Evolutionary conservation across 2,329 filamentous ascomycete genomes (phyloP).

Genomic region (Bipolaris zeicola): DNA sequence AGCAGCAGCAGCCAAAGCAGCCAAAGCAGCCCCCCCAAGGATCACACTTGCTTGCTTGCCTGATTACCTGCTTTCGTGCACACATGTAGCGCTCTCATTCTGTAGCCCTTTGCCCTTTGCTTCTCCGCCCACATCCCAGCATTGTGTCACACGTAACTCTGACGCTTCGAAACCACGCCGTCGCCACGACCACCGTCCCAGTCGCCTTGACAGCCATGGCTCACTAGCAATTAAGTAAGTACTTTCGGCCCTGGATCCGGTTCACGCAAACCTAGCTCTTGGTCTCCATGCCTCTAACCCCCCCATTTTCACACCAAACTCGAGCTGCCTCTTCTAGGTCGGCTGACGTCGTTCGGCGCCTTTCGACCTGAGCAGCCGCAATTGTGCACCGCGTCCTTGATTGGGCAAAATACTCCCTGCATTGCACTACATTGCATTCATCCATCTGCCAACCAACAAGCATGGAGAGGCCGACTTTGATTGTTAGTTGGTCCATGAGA

Average conservation of each 20-base stretch:
- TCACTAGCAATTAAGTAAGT: neutral
- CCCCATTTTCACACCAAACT: neutral
- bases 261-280: neutral
- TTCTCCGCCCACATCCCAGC: neutral
- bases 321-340: neutral
- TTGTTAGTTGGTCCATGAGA: neutral
- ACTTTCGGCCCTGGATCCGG: neutral
- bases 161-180: constrained; percentile 1
- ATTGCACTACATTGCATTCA: no score
- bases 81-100: no score
- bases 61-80: neutral
- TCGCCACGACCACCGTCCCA: neutral
- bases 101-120: neutral
- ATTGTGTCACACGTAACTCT: neutral
- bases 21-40: neutral
- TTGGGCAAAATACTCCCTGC: neutral
- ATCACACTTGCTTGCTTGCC: neutral
- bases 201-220: neutral
- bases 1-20: neutral
- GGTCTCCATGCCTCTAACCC: neutral
- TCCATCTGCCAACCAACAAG: neutral
- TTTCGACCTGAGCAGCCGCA: neutral
- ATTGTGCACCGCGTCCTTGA: neutral
- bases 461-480: neutral
- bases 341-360: neutral